Percentiles rank a stretch among this genome's conserved stretches.
phyloP scores from a whole-genome alignment of 371 early-diverging fungal species.

The Syncephalastrum sp. region DNA sequence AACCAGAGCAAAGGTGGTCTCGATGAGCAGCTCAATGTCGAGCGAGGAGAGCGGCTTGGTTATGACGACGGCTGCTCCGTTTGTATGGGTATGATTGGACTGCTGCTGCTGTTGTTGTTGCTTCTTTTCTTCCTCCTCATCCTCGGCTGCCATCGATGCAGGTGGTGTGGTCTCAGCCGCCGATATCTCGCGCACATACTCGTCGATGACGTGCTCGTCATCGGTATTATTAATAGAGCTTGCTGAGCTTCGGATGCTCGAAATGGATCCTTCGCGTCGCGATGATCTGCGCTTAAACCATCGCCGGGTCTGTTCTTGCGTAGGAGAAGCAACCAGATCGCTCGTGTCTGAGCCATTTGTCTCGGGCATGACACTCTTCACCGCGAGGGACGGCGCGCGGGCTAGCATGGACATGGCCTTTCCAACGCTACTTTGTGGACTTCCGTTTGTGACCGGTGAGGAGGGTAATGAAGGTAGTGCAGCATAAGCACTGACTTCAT shows the following conservation, averaged over 20 bases:
- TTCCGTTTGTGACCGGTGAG: background rate
- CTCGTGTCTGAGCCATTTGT: background rate
- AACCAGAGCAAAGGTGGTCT: slow-evolving; percentile 46
- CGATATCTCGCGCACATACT: too few relatives aligned
- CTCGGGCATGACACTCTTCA: slow-evolving; percentile 14
- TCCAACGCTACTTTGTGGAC: slow-evolving; percentile 13
- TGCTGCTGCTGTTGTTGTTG: slow-evolving; percentile 4
- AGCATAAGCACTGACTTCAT: slow-evolving; percentile 22
- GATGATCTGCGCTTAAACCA: slow-evolving; percentile 15
- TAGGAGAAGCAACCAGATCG: slow-evolving; percentile 15
- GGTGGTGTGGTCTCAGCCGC: too few relatives aligned
- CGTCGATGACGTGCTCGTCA: slow-evolving; percentile 4
- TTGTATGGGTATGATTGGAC: background rate
- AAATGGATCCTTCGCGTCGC: slow-evolving; percentile 27
- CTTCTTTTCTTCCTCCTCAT: slow-evolving; percentile 7
- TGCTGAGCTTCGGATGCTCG: slow-evolving; percentile 17
- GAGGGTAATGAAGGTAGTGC: slow-evolving; percentile 12
- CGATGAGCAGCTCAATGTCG: slow-evolving; percentile 48
- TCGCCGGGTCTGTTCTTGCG: slow-evolving; percentile 10
- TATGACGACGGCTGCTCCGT: background rate
- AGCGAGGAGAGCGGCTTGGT: slow-evolving; percentile 29
- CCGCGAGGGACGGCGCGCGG: slow-evolving; percentile 18
- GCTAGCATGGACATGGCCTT: slow-evolving; percentile 20
- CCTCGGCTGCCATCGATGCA: background rate
- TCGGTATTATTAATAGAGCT: slow-evolving; percentile 6